These are phyloP conservation scores for Mortierella sp. DNA, from an alignment of 371 early-diverging fungal species.

Conservation along the genomic window DNA sequence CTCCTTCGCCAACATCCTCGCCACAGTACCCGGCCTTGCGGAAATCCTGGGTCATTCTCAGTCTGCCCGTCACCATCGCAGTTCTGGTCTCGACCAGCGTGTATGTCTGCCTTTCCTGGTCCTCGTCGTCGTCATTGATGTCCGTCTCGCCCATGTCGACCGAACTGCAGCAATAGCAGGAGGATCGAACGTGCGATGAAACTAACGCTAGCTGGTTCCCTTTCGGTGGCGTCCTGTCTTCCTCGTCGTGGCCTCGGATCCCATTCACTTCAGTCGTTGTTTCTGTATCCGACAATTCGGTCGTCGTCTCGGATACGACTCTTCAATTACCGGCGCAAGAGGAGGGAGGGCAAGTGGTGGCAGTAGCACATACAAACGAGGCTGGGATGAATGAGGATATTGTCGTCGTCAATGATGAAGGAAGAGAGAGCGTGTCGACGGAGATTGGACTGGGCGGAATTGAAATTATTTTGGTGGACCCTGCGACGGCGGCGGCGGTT, in stretches of 20 bases:
- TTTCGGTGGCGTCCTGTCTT: background rate
- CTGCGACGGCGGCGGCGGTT: background rate
- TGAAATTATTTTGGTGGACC: conserved; percentile 7
- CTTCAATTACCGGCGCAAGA: too few relatives aligned
- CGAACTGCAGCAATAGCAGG: background rate
- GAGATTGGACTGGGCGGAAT: background rate
- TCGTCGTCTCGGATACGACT: background rate
- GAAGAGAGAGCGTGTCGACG: background rate
- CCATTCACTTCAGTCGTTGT: background rate
- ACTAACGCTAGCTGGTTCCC: background rate
- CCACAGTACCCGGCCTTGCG: background rate
- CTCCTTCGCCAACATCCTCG: background rate
- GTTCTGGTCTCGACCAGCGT: conserved; percentile 22
- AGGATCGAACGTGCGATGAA: background rate
- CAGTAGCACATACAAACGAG: background rate
- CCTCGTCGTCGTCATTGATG: background rate
- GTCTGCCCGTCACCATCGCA: conserved; percentile 30
- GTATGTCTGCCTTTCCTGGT: conserved; percentile 20
- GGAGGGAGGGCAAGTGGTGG: background rate
- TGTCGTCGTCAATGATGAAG: background rate
- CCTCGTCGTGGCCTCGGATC: conserved; percentile 5
- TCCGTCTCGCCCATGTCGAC: background rate
- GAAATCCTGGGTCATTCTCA: conserved; percentile 19
- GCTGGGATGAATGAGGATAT: background rate
- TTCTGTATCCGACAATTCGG: background rate